A percentile compares a stretch with the other conserved stretches of the same genome.
Evolutionary conservation across 345 rosid species (phyloP).

Genomic region (Geranium rotundifolium): DNA sequence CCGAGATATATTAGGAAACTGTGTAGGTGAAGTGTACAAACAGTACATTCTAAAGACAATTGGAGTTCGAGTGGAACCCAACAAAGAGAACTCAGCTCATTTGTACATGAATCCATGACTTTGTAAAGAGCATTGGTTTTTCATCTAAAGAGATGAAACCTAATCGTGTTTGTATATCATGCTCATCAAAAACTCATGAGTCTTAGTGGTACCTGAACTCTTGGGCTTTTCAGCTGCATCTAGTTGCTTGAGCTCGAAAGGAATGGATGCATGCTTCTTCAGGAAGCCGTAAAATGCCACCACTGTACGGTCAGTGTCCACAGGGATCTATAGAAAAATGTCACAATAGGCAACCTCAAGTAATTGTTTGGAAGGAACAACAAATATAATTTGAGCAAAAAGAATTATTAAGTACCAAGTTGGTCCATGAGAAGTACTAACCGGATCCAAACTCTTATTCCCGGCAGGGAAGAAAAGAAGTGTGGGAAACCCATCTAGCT

Average conservation of each 20-base stretch:
- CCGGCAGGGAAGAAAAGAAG: slow-evolving; percentile 96
- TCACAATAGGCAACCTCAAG: not conserved
- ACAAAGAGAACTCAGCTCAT: not conserved
- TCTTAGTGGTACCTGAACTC: slow-evolving; percentile 23
- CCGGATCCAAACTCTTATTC: slow-evolving; percentile 94
- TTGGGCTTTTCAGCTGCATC: slow-evolving; percentile 24
- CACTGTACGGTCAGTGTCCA: slow-evolving; percentile 83
- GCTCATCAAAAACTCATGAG: slow-evolving; percentile 1
- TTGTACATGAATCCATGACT: not conserved
- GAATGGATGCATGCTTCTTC: slow-evolving; percentile 80
- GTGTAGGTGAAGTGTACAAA: not conserved
- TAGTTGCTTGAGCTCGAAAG: slow-evolving; percentile 86
- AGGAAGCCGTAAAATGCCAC: slow-evolving; percentile 83
- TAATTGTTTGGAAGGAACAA: not conserved
- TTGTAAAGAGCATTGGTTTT: too few relatives aligned
- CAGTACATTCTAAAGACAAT: too few relatives aligned
- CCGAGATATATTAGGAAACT: too few relatives aligned
- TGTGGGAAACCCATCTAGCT: slow-evolving; percentile 93
- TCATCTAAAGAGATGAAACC: too few relatives aligned
- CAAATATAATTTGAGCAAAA: not conserved
- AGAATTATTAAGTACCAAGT: not conserved
- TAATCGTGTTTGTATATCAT: too few relatives aligned
- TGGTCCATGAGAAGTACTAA: slow-evolving; percentile 22
- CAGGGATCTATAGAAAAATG: slow-evolving; percentile 41
- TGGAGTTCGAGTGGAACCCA: not conserved